A percentile compares a stretch with the other conserved stretches of the same genome.
Conservation (phyloP, 2,329 filamentous ascomycete genomes). For the Bretziella fagacearum region DNA sequence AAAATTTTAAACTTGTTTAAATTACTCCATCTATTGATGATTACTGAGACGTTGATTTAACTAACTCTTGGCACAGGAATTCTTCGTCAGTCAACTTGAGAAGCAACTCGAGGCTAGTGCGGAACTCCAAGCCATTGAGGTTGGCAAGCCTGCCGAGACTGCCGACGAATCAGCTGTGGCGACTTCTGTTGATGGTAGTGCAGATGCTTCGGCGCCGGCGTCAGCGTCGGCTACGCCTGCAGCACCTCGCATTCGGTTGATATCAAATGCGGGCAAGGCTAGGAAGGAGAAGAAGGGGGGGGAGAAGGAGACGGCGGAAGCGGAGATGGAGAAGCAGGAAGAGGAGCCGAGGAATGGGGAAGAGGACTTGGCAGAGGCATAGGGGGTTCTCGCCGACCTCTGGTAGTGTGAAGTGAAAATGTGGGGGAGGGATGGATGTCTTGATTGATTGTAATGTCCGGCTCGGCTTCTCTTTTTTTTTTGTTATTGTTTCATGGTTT, state of each 20-base stretch:
- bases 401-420: neutral
- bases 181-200: conserved; percentile 12
- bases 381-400: neutral
- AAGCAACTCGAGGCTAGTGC: conserved; percentile 36
- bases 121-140: conserved; percentile 39
- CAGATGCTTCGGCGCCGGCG: conserved; percentile 15
- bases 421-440: conserved; percentile 6
- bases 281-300: conserved; percentile 16
- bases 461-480: conserved; percentile 7
- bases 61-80: conserved; percentile 29
- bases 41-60: conserved; percentile 39
- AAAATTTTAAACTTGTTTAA: no score
- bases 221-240: neutral
- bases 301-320: neutral
- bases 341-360: neutral
- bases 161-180: conserved; percentile 16
- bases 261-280: conserved; percentile 38
- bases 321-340: neutral
- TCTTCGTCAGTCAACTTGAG: conserved; percentile 36
- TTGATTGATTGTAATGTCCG: conserved; percentile 8
- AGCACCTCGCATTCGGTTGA: conserved; percentile 19
- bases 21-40: neutral
- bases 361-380: neutral
- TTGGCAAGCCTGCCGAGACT: conserved; percentile 20
- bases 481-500: conserved; percentile 4